Percentiles rank a stretch among this genome's conserved stretches.
Conservation (phyloP, 768 basidiomycete genomes). For the Hericium rajendrae region DNA sequence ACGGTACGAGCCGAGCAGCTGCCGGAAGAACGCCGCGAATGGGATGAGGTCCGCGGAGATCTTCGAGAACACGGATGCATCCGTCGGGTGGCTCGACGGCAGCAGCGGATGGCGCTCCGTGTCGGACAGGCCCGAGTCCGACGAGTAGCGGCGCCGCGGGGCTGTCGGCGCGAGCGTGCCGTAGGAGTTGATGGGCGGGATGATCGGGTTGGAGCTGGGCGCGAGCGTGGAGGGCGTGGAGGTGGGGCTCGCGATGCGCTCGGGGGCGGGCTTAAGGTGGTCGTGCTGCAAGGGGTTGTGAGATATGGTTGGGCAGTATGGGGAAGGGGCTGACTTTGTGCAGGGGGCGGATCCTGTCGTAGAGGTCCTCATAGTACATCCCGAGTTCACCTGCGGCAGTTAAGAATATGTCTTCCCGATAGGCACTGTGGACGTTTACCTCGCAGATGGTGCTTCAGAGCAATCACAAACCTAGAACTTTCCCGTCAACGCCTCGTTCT, state of each 20-base stretch:
- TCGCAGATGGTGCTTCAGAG: slow-evolving; percentile 55
- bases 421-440: slow-evolving; percentile 19
- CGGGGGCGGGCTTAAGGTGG: background rate
- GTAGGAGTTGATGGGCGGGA: slow-evolving; percentile 41
- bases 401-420: background rate
- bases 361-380: slow-evolving; percentile 55
- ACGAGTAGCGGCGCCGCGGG: slow-evolving; percentile 13
- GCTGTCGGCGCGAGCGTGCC: slow-evolving; percentile 32
- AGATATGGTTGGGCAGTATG: no score
- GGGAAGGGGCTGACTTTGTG: slow-evolving; percentile 33
- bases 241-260: background rate
- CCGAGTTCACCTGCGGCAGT: slow-evolving; percentile 38
- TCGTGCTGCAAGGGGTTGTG: background rate
- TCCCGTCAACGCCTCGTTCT: no score
- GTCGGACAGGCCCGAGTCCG: slow-evolving; percentile 4
- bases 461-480: slow-evolving; percentile 36
- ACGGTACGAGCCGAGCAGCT: slow-evolving; percentile 2
- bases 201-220: slow-evolving; percentile 22
- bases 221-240: background rate
- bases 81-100: slow-evolving; percentile 15
- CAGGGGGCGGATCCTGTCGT: slow-evolving; percentile 44
- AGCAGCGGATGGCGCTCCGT: slow-evolving; percentile 28
- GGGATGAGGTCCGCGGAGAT: slow-evolving; percentile 19
- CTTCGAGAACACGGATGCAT: slow-evolving; percentile 4
- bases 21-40: slow-evolving; percentile 10